A percentile compares a stretch with the other conserved stretches of the same genome.
Conservation (phyloP, 257 asterid species). For the Nyctanthes arbortristis region DNA sequence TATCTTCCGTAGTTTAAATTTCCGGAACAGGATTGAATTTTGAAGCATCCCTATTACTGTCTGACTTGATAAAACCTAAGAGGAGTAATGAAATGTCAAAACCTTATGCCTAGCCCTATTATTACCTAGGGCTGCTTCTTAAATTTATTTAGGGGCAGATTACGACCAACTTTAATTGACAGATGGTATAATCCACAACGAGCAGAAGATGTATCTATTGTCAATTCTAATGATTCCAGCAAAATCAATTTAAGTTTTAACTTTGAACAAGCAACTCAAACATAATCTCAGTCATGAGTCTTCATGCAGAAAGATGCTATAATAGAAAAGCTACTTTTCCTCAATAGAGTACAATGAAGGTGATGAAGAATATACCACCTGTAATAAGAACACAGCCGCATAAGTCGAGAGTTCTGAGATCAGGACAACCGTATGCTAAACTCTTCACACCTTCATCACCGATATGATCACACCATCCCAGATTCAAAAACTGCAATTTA, state of each 20-base stretch:
- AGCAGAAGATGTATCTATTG: too few species aligned
- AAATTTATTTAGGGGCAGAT: too few species aligned
- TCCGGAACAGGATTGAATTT: too few species aligned
- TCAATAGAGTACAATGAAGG: not conserved
- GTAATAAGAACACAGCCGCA: slow-evolving; percentile 95
- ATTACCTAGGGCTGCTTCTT: too few species aligned
- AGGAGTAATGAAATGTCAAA: not conserved
- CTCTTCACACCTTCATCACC: slow-evolving; percentile 93
- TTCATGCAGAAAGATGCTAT: not conserved
- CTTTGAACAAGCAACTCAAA: not conserved
- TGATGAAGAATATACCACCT: slow-evolving; percentile 44
- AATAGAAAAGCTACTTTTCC: not conserved
- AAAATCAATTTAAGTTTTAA: too few species aligned
- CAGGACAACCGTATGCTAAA: slow-evolving; percentile 94
- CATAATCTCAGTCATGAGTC: not conserved
- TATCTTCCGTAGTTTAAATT: too few species aligned
- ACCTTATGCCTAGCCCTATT: not conserved
- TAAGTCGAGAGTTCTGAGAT: slow-evolving; percentile 75
- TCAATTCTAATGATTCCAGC: too few species aligned
- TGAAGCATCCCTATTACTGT: not conserved
- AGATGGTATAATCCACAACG: too few species aligned
- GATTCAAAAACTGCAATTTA: slow-evolving; percentile 70
- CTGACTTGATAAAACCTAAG: too few species aligned
- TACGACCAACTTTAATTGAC: too few species aligned
- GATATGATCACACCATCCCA: slow-evolving; percentile 93